Evolutionary conservation across 75 land plant species (phyloP), one percentile per base, ranked within the genome.

Genomic region (Pinus tabuliformis): DNA sequence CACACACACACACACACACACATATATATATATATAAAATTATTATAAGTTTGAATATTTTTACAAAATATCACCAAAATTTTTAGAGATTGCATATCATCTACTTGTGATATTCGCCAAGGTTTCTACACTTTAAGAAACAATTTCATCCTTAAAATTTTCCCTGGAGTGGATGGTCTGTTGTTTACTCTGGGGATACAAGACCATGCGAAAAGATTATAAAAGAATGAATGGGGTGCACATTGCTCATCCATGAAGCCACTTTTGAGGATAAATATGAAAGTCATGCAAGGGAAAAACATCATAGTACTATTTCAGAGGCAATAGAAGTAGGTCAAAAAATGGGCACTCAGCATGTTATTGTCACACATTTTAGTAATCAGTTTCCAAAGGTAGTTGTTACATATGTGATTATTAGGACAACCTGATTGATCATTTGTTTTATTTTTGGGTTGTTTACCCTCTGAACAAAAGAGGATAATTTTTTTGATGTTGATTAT

Each of bases 111-210:
- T n/a, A n/a, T n/a, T n/a, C n/a, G n/a, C n/a, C n/a, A n/a, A n/a
- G n/a, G n/a, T n/a, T n/a, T n/a, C n/a, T n/a, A n/a, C n/a, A n/a
- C n/a, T n/a, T n/a, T n/a, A n/a, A n/a, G n/a, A n/a, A n/a, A n/a
- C n/a, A n/a, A n/a, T n/a, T n/a, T n/a, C n/a, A n/a, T n/a, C n/a
- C n/a, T n/a, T n/a, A n/a, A n/a, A n/a, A n/a, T n/a, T n/a, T n/a
- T n/a, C n/a, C n/a, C n/a, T n/a, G n/a, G 4, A 22, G 62, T 36
- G 83, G 83, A 24, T 77, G 81, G 81, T 37, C 63, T 66, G n/a
- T 81, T n/a, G 83, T 81, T 6, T 81, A 81, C 57, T 81, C 83
- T 7, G 83, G 83, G 3, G 83, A 81, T 37, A 81, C 83, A 37
- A 78, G 83, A 49, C 83, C 83, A 18, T 81, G 80, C 26, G 30